Evolutionary conservation across 2,329 filamentous ascomycete genomes (phyloP).

Genomic region (Ophiognomonia clavigignenti-juglandacearum): DNA sequence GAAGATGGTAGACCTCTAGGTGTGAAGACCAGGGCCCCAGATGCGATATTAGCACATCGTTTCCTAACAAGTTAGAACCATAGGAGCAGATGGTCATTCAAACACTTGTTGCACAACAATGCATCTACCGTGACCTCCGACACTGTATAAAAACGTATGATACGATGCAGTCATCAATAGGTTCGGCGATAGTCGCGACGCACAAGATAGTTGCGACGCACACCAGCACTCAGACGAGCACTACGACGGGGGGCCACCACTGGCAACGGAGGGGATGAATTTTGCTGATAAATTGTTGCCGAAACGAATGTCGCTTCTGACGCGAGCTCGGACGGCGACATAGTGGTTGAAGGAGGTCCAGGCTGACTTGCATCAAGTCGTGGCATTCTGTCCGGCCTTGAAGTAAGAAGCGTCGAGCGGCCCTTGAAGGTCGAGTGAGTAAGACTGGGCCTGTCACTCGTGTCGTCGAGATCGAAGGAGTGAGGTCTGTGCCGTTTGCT

Average conservation of each 20-base stretch:
- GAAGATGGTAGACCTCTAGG: too few relatives aligned
- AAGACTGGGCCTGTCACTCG: neutral
- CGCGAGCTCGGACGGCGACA: neutral
- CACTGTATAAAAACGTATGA: too few relatives aligned
- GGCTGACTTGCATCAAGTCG: neutral
- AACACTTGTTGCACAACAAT: neutral
- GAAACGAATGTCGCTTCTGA: neutral
- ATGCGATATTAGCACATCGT: neutral
- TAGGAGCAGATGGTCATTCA: too few relatives aligned
- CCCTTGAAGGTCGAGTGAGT: neutral
- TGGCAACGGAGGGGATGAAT: neutral
- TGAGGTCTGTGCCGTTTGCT: neutral
- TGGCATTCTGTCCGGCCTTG: too few relatives aligned
- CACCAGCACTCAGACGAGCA: neutral
- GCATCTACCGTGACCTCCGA: neutral
- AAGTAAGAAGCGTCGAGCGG: neutral
- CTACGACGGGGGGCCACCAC: neutral
- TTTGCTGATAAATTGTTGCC: neutral
- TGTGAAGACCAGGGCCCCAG: too few relatives aligned
- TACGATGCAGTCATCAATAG: too few relatives aligned
- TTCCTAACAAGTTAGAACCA: neutral
- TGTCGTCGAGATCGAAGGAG: neutral
- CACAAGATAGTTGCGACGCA: neutral
- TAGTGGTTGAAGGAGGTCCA: neutral
- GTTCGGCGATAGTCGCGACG: neutral